Evolutionary conservation across 2,329 filamentous ascomycete genomes (phyloP).

Genomic region (Penicillium sp.): DNA sequence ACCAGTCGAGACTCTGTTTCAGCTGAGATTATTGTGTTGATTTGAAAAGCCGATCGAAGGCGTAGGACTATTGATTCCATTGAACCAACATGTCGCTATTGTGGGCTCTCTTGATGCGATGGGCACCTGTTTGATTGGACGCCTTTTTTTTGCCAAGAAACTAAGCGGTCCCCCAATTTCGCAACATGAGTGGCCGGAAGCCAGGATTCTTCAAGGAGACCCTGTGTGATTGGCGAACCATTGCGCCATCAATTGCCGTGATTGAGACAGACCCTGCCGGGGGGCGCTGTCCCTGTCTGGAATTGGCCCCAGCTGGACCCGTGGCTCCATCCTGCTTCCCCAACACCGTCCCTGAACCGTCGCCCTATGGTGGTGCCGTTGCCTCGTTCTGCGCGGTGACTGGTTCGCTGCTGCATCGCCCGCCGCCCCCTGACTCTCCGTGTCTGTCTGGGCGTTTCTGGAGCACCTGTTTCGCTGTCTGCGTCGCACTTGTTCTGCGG

Average conservation of each 20-base stretch:
- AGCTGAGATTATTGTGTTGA: background rate
- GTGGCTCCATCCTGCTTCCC: background rate
- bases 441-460: background rate
- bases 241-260: conserved; percentile 11
- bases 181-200: background rate
- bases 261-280: conserved; percentile 8
- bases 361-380: conserved; percentile 7
- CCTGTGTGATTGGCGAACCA: conserved; percentile 7
- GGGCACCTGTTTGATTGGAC: background rate
- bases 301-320: background rate
- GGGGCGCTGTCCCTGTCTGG: background rate
- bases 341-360: conserved; percentile 4
- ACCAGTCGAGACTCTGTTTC: background rate
- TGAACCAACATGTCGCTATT: conserved; percentile 9
- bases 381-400: background rate
- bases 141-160: background rate
- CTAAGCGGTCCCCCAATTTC: background rate
- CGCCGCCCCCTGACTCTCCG: conserved; percentile 1
- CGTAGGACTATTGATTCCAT: background rate
- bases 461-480: background rate
- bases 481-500: conserved; percentile 6
- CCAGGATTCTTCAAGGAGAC: background rate
- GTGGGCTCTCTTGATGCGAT: background rate
- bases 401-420: background rate
- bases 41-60: background rate